Evolutionary conservation across 2,329 filamentous ascomycete genomes (phyloP).

Genomic region (Aspergillus proliferans): DNA sequence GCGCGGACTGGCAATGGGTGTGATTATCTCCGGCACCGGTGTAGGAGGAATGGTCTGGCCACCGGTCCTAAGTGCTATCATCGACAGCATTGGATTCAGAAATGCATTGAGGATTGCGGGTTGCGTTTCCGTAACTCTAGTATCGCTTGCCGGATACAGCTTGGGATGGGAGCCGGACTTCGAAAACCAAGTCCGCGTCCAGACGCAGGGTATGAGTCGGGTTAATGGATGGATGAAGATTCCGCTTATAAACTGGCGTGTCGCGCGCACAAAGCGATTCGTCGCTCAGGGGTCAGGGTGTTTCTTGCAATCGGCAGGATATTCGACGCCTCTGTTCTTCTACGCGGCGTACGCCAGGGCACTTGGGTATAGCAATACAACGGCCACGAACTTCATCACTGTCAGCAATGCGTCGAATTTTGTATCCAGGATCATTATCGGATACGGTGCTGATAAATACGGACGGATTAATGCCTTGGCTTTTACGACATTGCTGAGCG

Average conservation of each 20-base stretch:
- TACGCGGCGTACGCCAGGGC: conserved; percentile 36
- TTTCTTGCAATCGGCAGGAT: conserved; percentile 35
- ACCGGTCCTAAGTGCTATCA: conserved; percentile 26
- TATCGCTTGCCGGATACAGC: conserved; percentile 19
- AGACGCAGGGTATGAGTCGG: conserved; percentile 12
- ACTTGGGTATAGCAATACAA: conserved; percentile 30
- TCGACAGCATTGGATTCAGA: conserved; percentile 31
- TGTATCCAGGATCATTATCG: conserved; percentile 34
- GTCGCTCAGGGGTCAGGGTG: conserved; percentile 31
- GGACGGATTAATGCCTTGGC: conserved; percentile 38
- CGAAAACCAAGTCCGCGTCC: conserved; percentile 13
- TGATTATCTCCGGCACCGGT: conserved; percentile 35
- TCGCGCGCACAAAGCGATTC: conserved; percentile 26
- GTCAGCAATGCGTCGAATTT: conserved; percentile 39
- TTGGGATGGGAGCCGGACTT: conserved; percentile 27
- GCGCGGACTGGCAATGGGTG: conserved; percentile 35
- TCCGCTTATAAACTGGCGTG: conserved; percentile 27
- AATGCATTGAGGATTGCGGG: conserved; percentile 32
- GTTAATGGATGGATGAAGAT: conserved; percentile 17
- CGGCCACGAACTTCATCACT: conserved; percentile 36
- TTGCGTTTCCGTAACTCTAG: conserved; percentile 23
- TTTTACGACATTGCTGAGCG: conserved; percentile 25
- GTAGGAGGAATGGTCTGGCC: conserved; percentile 37
- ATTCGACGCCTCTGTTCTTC: conserved; percentile 37
- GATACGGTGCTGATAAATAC: conserved; percentile 33